Evolutionary conservation across 805 yeast genomes (phyloP), one percentile per base, ranked within the genome.

Genomic region (Pachysolen tannophilus): DNA sequence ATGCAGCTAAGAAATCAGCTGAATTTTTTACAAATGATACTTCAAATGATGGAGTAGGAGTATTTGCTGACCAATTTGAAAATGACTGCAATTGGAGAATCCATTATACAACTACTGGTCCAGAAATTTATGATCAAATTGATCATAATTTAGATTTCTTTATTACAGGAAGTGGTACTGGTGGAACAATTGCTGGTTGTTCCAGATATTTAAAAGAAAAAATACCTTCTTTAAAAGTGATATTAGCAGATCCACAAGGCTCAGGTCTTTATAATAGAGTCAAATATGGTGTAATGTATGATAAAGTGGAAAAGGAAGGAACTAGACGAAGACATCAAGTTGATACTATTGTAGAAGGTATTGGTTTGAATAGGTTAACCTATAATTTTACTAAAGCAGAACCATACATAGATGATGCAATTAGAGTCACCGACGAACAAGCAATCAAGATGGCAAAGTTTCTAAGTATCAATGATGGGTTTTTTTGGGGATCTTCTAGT

Each of bases 161-260:
- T 53, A 77, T 92, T 28, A 72, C 90, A 2, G 97, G 97, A 0
- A 83, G 95, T 23, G 98, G 98, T 8, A 90, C 98, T 0, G 98
- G 92, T 34, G 98, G 98, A 38, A 92, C 98, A 2, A 85, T 90
- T 30, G 67, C 94, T n/a, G 98, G 98, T 37, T 87, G 87, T 20
- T 73, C 94, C 3, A 68, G 68, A 41, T 92, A 67, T 56, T 65
- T 90, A 48, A 85, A 78, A 49, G 73, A 66, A 35, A 31, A 51
- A 0, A 50, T 81, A 1, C n/a, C n/a, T n/a, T n/a, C n/a, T n/a
- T n/a, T n/a, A n/a, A 63, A 58, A 30, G 70, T 81, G 2, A 67
- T 84, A 3, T 61, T 92, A 20, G 95, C 97, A 0, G 98, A 90
- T 56, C 97, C 97, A 1, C 97, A 86, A 49, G 98, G 98, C 0